Evolutionary conservation across 2,329 filamentous ascomycete species (phyloP), one percentile per base, ranked within the genome.

Genomic region (Pseudodiploospora longispora): DNA sequence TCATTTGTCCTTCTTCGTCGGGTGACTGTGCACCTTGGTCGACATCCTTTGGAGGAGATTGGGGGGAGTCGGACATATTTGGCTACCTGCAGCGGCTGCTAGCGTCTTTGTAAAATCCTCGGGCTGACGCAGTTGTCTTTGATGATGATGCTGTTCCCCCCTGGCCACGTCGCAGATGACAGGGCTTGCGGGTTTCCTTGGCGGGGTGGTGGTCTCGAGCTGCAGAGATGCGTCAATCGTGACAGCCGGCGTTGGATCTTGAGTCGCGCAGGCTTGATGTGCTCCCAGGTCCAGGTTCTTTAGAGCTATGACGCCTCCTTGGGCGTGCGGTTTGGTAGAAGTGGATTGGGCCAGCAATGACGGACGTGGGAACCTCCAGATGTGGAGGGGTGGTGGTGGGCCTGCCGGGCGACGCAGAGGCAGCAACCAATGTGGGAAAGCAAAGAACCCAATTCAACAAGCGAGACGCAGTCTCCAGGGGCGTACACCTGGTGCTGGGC

Each of bases 1-100:
- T 89, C 87, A 95, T 94, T 80, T 85, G 84, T 76, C 83, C 83
- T 76, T 93, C 87, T 75, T 94, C 87, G 74, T 93, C 89, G 76
- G 83, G 83, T 75, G 89, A 94, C 76, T 88, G 87, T 80, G 80
- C 85, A 80, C 80, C 83, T 78, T 84, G 85, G 78, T 95, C 91
- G 77, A 89, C 86, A 75, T 94, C 88, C 78, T 94, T 93, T 64
- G 87, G 83, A 76, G 89, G 87, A 80, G 85, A 89, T 80, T 88
- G 76, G 69, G 76, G 75, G 71, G 77, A 79, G 69, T 79, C 86
- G 76, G 90, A 95, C 90, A 96, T 93, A 88, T 87, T 83, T 83
- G 81, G 81, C 76, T 78, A 76, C 72, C 72, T 78, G 76, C 75
- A 79, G 75, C 75, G 76, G 75, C 66, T 75, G 70, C 71, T 74